Evolutionary conservation across 1,284 basidiomycete genomes (phyloP), one percentile per base, ranked within the genome.

Genomic region (Takashimella tepidaria): DNA sequence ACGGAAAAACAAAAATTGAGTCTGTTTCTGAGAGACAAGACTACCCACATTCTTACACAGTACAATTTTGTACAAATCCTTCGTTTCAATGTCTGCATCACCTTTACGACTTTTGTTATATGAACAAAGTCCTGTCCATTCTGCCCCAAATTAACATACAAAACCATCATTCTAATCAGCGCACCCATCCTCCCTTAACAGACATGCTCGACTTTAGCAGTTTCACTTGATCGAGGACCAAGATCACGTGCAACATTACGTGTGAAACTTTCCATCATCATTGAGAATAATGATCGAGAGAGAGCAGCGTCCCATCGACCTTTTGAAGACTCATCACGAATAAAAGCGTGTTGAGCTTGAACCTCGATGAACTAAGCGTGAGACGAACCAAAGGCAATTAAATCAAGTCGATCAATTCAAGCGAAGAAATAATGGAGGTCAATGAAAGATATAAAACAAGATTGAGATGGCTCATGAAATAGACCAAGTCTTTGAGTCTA

Each of bases 261-360:
- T 57, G 88, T 89, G 67, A 95, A 95, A n/a, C 91, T 83, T 69
- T 96, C 92, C 80, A 95, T 80, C 88, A 95, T 87, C 73, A 88
- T 87, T 3, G 78, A 78, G 70, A 95, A 92, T 51, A 92, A 70
- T 11, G 85, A 86, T 44, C 84, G 80, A 0, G 89, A 88, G 47
- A 95, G 77, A 0, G 91, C 91, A 8, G 90, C 89, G 68, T 96
- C 92, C 89, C 90, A 96, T 50, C 92, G 82, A 1, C 89, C 91
- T 72, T 95, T 95, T 37, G 87, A 90, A 3, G 82, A 81, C 66
- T 92, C 88, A 72, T 95, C 92, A 5, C 92, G 84, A 63, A 95
- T 86, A 75, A 95, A 96, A 3, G 92, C 92, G 64, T 95, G 92
- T 66, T 93, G 91, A 0, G 91, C 92, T 73, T 92, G 90, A 6